A percentile compares a stretch with the other conserved stretches of the same genome.
Evolutionary conservation across 345 rosid genomes (phyloP).

Genomic region (Syzygium aromaticum): DNA sequence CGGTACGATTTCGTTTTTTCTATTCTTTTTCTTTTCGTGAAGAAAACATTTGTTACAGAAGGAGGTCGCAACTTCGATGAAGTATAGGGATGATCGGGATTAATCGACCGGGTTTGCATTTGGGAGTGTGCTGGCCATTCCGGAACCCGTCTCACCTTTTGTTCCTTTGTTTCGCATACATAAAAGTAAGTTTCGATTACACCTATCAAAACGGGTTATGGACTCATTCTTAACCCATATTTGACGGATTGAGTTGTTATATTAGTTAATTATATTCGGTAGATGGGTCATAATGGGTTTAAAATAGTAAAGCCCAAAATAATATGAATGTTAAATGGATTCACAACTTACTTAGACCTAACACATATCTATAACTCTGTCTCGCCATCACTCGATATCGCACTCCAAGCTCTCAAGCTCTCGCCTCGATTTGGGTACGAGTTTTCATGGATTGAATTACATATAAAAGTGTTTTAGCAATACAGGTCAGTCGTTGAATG

Average conservation of each 20-base stretch:
- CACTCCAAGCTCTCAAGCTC: too few relatives aligned
- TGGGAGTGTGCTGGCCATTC: neutral
- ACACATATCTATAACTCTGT: neutral
- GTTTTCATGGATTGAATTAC: neutral
- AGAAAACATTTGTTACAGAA: too few relatives aligned
- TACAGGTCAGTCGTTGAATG: neutral
- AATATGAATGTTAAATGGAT: neutral
- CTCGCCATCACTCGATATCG: neutral
- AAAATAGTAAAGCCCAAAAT: neutral
- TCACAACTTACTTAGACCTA: neutral
- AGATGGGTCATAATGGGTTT: neutral
- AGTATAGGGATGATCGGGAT: neutral
- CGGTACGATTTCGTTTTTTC: too few relatives aligned
- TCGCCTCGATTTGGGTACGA: neutral
- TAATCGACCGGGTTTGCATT: neutral
- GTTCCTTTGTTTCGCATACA: neutral
- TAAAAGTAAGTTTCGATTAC: neutral
- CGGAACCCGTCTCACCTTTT: neutral
- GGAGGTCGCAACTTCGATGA: neutral
- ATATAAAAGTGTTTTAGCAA: neutral
- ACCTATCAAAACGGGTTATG: accelerated
- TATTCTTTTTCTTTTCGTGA: too few relatives aligned
- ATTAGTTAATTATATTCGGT: neutral
- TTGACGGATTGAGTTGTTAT: neutral
- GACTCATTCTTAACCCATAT: too few relatives aligned